Conservation (phyloP, 129 eudicot species). For the Pulicaria dysenterica region DNA sequence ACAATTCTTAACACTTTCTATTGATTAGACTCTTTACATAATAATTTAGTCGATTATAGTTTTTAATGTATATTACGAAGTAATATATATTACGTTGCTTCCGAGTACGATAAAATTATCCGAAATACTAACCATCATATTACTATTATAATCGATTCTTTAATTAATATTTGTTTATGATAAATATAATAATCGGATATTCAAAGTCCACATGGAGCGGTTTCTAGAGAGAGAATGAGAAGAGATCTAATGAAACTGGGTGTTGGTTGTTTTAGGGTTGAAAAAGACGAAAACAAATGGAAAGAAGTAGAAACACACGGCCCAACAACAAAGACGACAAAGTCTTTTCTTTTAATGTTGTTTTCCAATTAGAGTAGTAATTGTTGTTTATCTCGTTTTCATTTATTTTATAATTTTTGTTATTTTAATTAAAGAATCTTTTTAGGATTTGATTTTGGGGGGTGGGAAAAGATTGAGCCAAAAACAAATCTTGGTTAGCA, state of each 20-base stretch:
- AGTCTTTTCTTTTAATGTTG: constrained; percentile 24
- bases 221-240: constrained; percentile 28
- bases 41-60: too few relatives aligned
- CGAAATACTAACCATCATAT: too few relatives aligned
- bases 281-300: constrained; percentile 14
- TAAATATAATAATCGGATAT: too few relatives aligned
- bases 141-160: too few relatives aligned
- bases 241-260: constrained; percentile 21
- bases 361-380: constrained; percentile 27
- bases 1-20: too few relatives aligned
- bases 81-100: too few relatives aligned
- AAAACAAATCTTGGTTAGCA: constrained; percentile 38
- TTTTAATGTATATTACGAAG: too few relatives aligned
- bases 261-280: not conserved
- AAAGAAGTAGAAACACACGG: constrained; percentile 38
- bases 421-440: constrained; percentile 31
- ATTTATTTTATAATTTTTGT: not conserved
- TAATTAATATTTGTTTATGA: too few relatives aligned
- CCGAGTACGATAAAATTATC: too few relatives aligned
- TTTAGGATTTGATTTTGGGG: constrained; percentile 36
- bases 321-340: constrained; percentile 35
- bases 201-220: too few relatives aligned
- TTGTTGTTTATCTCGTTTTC: constrained; percentile 8
- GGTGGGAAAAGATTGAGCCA: constrained; percentile 27
- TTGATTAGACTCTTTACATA: too few relatives aligned